Evolutionary conservation across 2,329 filamentous ascomycete species (phyloP), one percentile per base, ranked within the genome.

Genomic region (Zarea fungicola): DNA sequence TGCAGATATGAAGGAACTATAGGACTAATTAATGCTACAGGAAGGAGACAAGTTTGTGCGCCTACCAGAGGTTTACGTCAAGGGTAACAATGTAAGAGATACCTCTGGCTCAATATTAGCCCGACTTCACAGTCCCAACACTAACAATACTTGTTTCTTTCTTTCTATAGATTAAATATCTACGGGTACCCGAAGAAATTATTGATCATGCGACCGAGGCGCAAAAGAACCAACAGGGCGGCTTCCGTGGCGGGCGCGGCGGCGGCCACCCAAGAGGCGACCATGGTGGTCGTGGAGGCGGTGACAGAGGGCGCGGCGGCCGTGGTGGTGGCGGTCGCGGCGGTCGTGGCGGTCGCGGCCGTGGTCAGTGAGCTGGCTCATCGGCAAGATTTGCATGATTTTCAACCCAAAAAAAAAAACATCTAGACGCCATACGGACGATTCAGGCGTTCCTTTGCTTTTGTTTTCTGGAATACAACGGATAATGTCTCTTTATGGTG

Each of bases 141-240:
- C 40, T 43, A 9, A 29, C 18, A 14, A 29, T 16, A 18, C 6
- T 18, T 3, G 10, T n/a, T n/a, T 6, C 14, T 18, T 21, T 40
- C 13, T n/a, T 18, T 34, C 22, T 21, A 34, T 63, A 96, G 93
- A 99, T 99, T 74, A 99, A 99, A 76, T 99, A 96, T 72, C 81
- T 99, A 26, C 84, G 92, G 60, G 89, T 99, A 3, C 90, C 92
- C 45, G 92, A 99, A 70, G 92, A 97, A 68, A 95, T 99, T 54
- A 88, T 99, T 70, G 92, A 97, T 56, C 70, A 89, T 32, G 91
- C 93, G 21, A 95, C 90, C 75, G 92, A 97, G 58, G 87, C 93
- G 64, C 92, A 97, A 68, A 85, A 88, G 63, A 78, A 78, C 55
- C 83, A 89, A 60, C 74, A 72, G 51, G 68, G 74, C 44, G 73